phyloP scores from a whole-genome alignment of 2,329 filamentous ascomycete species.

The Parastagonospora avenae region DNA sequence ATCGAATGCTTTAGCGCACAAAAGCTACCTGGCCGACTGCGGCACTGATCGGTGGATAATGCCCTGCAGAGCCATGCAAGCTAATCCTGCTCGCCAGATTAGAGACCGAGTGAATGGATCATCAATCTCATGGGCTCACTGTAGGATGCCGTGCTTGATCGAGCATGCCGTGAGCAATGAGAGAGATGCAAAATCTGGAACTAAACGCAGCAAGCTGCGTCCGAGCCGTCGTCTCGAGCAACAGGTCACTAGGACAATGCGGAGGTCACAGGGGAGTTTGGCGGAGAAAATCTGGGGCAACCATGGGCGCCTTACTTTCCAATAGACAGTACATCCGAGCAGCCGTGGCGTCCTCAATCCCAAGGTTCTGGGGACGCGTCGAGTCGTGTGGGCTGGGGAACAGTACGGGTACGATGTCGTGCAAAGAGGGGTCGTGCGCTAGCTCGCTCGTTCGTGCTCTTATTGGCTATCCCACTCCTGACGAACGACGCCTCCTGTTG shows the following conservation, averaged over 20 bases:
- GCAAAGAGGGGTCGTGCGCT: constrained; percentile 4
- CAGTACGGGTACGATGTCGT: not conserved
- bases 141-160: not conserved
- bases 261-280: constrained; percentile 12
- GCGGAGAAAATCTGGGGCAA: constrained; percentile 3
- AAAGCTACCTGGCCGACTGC: not conserved
- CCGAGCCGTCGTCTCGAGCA: not conserved
- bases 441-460: not conserved
- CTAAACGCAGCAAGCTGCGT: too few species aligned
- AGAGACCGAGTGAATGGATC: too few species aligned
- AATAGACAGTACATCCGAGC: constrained; percentile 4
- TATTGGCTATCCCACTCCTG: constrained; percentile 11
- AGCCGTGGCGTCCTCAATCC: constrained; percentile 4
- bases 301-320: not conserved
- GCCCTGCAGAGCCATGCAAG: not conserved
- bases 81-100: too few species aligned
- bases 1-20: not conserved
- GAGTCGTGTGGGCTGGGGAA: constrained; percentile 9
- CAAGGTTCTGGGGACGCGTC: not conserved
- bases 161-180: not conserved
- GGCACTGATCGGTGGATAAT: not conserved
- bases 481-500: not conserved
- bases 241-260: not conserved
- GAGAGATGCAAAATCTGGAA: too few species aligned
- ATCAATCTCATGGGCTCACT: not conserved